phyloP scores from a whole-genome alignment of 495 filamentous ascomycete genomes.

The Aspergillus sclerotioniger region DNA sequence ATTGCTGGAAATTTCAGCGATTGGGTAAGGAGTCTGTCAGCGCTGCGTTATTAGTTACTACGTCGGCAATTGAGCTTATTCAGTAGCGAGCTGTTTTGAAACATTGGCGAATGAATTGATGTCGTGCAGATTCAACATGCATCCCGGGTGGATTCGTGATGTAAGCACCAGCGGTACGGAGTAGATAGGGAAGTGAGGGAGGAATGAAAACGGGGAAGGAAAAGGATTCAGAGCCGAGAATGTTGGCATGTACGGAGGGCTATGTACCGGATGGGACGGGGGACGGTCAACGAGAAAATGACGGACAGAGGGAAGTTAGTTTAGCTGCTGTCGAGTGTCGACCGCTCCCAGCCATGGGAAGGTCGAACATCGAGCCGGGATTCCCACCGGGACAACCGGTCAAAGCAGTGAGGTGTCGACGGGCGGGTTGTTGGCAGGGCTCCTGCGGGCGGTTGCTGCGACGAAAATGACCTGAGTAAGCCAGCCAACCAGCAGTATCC shows the following conservation, averaged over 20 bases:
- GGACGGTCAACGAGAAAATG: not conserved
- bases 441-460: conserved; percentile 26
- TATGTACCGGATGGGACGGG: not conserved
- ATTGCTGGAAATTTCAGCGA: not conserved
- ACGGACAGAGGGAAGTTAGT: not conserved
- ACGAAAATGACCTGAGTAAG: conserved; percentile 40
- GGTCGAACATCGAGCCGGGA: not conserved
- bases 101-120: not conserved
- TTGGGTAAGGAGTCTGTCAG: not conserved
- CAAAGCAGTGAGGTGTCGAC: not conserved
- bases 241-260: too few species aligned
- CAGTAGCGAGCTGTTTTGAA: not conserved
- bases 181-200: not conserved
- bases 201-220: not conserved
- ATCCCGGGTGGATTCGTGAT: not conserved
- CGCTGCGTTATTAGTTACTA: not conserved
- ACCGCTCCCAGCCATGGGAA: not conserved
- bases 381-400: conserved; percentile 8
- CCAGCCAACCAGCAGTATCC: conserved; percentile 33
- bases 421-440: not conserved
- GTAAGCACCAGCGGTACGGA: not conserved
- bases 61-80: not conserved
- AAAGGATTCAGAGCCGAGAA: too few species aligned
- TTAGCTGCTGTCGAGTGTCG: not conserved
- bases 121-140: not conserved